phyloP scores from a whole-genome alignment of 140 eudicot species.

The Anethum foeniculum region DNA sequence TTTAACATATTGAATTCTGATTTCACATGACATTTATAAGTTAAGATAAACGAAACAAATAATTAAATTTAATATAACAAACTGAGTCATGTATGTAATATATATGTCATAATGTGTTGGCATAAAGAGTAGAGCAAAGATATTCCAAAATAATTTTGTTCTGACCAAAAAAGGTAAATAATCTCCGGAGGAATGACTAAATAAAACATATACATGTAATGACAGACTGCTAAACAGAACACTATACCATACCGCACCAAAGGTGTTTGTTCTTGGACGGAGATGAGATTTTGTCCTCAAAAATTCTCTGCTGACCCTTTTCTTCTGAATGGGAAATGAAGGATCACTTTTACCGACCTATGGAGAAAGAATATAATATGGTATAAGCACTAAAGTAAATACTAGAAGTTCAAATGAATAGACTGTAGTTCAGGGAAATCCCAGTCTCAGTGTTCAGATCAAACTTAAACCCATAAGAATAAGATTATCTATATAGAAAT shows the following conservation, averaged over 20 bases:
- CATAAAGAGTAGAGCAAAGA: neutral
- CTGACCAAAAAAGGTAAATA: neutral
- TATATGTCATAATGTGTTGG: neutral
- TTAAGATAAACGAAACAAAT: neutral
- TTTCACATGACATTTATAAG: neutral
- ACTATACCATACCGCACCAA: constrained; percentile 79
- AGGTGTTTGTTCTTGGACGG: constrained; percentile 96
- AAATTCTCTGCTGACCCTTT: constrained; percentile 80
- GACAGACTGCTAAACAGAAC: constrained; percentile 8
- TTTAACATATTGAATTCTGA: neutral
- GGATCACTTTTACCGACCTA: constrained; percentile 82
- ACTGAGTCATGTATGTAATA: neutral
- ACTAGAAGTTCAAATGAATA: neutral
- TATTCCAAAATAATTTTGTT: neutral
- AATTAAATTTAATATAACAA: neutral
- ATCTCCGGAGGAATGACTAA: neutral
- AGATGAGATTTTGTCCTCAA: constrained; percentile 95
- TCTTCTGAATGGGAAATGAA: constrained; percentile 90
- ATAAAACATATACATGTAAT: neutral
- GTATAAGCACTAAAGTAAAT: neutral
- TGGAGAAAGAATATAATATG: constrained; percentile 13
- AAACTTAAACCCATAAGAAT: neutral
- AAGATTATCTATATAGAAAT: neutral
- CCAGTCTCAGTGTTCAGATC: neutral
- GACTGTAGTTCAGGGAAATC: neutral